Base-by-base conservation (phyloP, 176 grass and related monocot genomes). In the Oryza glaberrima region DNA sequence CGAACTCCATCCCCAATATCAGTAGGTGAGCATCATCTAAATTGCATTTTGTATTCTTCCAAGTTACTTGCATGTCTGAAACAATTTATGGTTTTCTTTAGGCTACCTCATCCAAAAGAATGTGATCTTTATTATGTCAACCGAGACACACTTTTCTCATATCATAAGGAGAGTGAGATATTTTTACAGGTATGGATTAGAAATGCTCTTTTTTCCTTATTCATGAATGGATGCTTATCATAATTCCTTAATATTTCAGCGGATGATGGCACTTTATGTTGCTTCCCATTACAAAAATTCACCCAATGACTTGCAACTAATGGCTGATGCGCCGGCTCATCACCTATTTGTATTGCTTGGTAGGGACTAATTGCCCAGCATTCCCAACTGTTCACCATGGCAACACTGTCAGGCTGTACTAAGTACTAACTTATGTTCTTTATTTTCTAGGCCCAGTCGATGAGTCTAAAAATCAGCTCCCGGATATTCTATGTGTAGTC, bases 251-350 rank as follows among this genome's bases (percentile, higher is more conserved):
- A 85, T 77, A 77, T 86, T 87, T 88, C 89, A 98, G 96, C 81
- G 96, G 72, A 98, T 98, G 96, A 98, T 98, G 96, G 83, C 96
- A 73, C 93, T 98, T 85, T 98, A 98, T 89, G 91, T 98, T 88
- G 93, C 96, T 83, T 98, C 96, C 52, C 96, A 98, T 49, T 98
- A 98, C 81, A 98, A 98, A 90, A 98, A 95, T 87, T 98, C 96
- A 64, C 96, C 96, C 20, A 95, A 95, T 98, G 96, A 98, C 80
- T 89, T 98, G 78, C 96, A 98, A 89, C 73, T 98, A 87, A 98
- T 98, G 96, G 93, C 96, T 34, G 96, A 98, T 91, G 96, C 96
- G 19, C 93, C 96, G 30, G 94, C 96, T 28, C 96, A 98, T 81
- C 96, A 92, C 86, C 77, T 98, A 34, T 98, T 98, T 85, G 93